These are phyloP conservation scores for Verticillium klebahnii DNA, from an alignment of 2,329 filamentous ascomycete species.

Conservation along the genomic window DNA sequence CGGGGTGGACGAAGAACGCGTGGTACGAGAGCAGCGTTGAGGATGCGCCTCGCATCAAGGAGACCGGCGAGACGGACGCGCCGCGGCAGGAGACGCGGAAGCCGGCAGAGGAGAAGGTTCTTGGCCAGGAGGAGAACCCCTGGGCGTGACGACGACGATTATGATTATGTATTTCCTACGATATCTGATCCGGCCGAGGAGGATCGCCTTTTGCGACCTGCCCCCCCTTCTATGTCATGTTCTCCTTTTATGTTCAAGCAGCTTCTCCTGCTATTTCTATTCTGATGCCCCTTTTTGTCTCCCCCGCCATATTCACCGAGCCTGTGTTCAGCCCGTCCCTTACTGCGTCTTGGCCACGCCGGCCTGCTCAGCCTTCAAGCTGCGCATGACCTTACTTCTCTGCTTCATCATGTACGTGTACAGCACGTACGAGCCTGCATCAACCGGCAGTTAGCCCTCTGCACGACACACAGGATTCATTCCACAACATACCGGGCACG, in stretches of 20 bases:
- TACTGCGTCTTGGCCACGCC: conserved; percentile 8
- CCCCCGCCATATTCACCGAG: too few relatives aligned
- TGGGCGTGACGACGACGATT: conserved; percentile 2
- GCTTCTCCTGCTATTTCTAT: neutral
- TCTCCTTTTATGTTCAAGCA: neutral
- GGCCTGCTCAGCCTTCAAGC: conserved; percentile 43
- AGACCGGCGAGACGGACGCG: neutral
- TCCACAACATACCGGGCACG: conserved; percentile 62
- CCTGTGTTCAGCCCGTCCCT: neutral
- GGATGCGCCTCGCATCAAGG: conserved; percentile 7
- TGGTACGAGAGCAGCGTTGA: conserved; percentile 58
- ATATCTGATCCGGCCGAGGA: neutral
- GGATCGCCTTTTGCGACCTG: neutral
- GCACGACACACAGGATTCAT: neutral
- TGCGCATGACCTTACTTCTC: conserved; percentile 71
- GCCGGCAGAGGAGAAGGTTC: conserved; percentile 1
- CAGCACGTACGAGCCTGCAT: conserved; percentile 67
- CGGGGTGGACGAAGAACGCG: conserved; percentile 57
- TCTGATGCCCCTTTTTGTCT: neutral
- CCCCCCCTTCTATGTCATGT: neutral
- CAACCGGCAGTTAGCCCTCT: neutral
- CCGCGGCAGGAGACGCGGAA: neutral
- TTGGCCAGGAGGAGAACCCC: conserved; percentile 1
- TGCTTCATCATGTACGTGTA: conserved; percentile 96
- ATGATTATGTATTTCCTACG: conserved; percentile 8